phyloP scores from a whole-genome alignment of 225 moss, liverwort and hornwort species.

The Antitrichia curtipendula region DNA sequence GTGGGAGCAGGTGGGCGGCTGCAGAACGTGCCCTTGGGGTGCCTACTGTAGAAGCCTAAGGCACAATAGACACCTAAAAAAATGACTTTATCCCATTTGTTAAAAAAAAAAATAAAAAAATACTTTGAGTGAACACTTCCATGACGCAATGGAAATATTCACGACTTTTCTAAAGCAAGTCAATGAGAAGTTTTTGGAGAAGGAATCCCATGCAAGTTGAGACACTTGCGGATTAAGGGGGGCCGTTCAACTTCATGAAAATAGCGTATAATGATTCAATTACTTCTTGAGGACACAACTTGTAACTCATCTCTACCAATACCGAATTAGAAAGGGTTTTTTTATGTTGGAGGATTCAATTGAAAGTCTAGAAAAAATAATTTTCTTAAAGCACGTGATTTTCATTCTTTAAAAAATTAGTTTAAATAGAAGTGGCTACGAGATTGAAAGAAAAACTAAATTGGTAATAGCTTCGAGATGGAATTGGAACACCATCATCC shows the following conservation, averaged over 20 bases:
- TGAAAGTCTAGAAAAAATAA: neutral
- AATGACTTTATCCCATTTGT: no score
- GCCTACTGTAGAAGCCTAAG: no score
- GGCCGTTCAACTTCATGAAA: neutral
- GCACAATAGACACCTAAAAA: no score
- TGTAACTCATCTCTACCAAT: no score
- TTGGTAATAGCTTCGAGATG: no score
- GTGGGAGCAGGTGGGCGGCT: neutral
- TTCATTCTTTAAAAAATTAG: neutral
- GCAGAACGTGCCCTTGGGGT: no score
- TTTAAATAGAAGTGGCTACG: neutral
- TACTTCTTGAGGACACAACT: accelerated
- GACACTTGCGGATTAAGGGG: neutral
- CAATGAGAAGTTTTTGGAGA: neutral
- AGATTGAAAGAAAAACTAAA: neutral
- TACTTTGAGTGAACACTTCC: no score
- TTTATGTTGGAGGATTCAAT: accelerated
- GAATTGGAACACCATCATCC: neutral
- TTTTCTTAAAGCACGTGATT: no score
- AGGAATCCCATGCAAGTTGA: neutral
- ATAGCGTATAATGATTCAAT: no score
- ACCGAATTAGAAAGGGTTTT: neutral
- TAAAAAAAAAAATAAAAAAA: no score
- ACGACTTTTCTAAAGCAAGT: accelerated
- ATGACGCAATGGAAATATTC: neutral